Evolutionary conservation across 306 rosid species (phyloP), one percentile per base, ranked within the genome.

Genomic region (Inga laurina): DNA sequence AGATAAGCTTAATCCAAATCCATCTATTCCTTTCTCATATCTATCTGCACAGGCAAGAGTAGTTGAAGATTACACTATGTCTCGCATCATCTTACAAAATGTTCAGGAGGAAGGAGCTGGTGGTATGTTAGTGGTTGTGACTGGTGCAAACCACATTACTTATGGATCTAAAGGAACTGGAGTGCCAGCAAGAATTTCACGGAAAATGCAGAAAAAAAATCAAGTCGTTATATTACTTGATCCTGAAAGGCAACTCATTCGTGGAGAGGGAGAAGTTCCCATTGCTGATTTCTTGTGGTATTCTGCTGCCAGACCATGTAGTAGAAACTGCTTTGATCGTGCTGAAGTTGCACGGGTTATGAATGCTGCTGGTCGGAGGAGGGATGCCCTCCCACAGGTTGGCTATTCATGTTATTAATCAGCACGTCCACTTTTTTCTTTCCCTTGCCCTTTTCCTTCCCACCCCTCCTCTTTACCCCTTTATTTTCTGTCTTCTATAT

Each of bases 301-400:
- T 87, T 95, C 99, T 79, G 93, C 97, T 75, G 97, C 98, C 84
- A 91, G 97, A 84, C 91, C 98, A 79, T 95, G 99, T 85, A 88
- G 74, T 80, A 88, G 98, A 88, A 95, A 95, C 82, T 95, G 99
- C 82, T 95, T 95, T 75, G 99, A 95, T 86, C 98, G 99, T 76
- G 99, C 93, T 84, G 98, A 95, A 87, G 88, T 95, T 87, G 97
- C 99, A 87, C 89, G 99, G 86, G 96, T 95, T 77, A 95, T 95
- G 99, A 95, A 92, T 89, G 99, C 98, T 49, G 99, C 99, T 46
- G 99, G 99, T 44, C 86, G 91, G 83, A 93, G 82, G 83, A 91
- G 99, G 83, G 99, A 95, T 82, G 97, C 93, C 83, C 99, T 95
- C 76, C 99, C 98, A 76, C 94, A 95, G 99, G 99, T 95, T 74